These are phyloP conservation scores for Blepharisma undulans DNA, from an alignment of 169 alveolate species.

Conservation along the genomic window DNA sequence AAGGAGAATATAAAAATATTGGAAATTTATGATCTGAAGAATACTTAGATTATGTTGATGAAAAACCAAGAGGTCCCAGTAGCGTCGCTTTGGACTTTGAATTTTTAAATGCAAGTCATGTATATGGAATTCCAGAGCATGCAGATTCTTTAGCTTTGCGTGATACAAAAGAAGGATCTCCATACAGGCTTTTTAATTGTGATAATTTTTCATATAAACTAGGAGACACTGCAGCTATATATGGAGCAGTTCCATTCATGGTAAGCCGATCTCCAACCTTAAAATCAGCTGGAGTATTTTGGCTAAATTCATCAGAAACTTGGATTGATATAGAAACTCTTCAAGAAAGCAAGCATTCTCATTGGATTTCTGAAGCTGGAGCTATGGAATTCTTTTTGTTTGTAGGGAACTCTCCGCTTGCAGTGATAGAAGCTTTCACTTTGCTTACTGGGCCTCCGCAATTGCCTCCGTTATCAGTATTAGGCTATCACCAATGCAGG, in stretches of 20 bases:
- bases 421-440: slow-evolving; percentile 53
- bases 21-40: not conserved
- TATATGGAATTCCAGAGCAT: slow-evolving; percentile 69
- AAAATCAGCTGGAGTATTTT: slow-evolving; percentile 62
- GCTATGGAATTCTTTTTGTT: slow-evolving; percentile 72
- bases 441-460: slow-evolving; percentile 78
- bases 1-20: not conserved
- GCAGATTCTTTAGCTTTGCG: slow-evolving; percentile 48
- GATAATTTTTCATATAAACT: slow-evolving; percentile 65
- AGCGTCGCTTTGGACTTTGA: slow-evolving; percentile 56
- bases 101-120: slow-evolving; percentile 39
- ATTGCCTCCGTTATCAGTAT: slow-evolving; percentile 81
- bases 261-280: not conserved
- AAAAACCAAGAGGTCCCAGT: slow-evolving; percentile 56
- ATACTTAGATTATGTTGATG: slow-evolving; percentile 19
- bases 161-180: slow-evolving; percentile 54
- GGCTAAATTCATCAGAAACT: slow-evolving; percentile 77
- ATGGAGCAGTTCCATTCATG: slow-evolving; percentile 45
- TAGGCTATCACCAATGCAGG: slow-evolving; percentile 90
- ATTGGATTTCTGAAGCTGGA: slow-evolving; percentile 89
- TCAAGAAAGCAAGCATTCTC: slow-evolving; percentile 29
- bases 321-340: slow-evolving; percentile 64
- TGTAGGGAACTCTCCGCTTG: slow-evolving; percentile 46
- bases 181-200: slow-evolving; percentile 77
- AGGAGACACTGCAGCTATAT: slow-evolving; percentile 38